These are phyloP conservation scores for Fusarium sp. DNA, from an alignment of 2,329 filamentous ascomycete species.

Conservation along the genomic window DNA sequence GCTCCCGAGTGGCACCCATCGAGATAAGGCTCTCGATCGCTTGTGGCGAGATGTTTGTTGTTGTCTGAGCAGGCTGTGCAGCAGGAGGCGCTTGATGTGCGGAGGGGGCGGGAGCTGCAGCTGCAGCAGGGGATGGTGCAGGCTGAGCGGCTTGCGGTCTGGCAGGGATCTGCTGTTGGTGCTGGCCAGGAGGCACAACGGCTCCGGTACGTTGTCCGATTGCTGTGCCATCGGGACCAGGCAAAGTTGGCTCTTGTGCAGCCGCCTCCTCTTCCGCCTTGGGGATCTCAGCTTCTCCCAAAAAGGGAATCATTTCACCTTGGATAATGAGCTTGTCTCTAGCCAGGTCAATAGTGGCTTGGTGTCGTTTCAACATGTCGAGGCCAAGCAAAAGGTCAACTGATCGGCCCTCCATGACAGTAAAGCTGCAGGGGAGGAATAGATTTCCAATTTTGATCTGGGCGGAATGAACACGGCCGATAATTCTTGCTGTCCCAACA, in stretches of 20 bases:
- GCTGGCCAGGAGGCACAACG: constrained; percentile 55
- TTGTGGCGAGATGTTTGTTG: constrained; percentile 62
- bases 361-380: constrained; percentile 97
- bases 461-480: constrained; percentile 93
- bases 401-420: constrained; percentile 98
- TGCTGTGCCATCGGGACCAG: constrained; percentile 86
- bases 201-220: constrained; percentile 87
- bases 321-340: constrained; percentile 89
- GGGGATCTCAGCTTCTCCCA: constrained; percentile 95
- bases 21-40: constrained; percentile 79
- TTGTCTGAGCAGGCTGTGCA: constrained; percentile 39
- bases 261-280: constrained; percentile 79
- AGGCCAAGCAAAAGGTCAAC: constrained; percentile 93
- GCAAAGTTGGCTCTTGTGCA: constrained; percentile 82
- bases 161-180: constrained; percentile 23
- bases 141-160: constrained; percentile 38
- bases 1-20: constrained; percentile 78
- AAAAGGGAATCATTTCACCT: constrained; percentile 85
- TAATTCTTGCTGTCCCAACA: constrained; percentile 92
- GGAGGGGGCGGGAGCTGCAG: constrained; percentile 41
- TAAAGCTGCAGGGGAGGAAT: constrained; percentile 93
- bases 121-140: constrained; percentile 39
- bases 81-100: constrained; percentile 41
- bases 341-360: constrained; percentile 88
- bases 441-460: constrained; percentile 92